Conservation (phyloP, 2,329 filamentous ascomycete species). For the Colletotrichum sp. region DNA sequence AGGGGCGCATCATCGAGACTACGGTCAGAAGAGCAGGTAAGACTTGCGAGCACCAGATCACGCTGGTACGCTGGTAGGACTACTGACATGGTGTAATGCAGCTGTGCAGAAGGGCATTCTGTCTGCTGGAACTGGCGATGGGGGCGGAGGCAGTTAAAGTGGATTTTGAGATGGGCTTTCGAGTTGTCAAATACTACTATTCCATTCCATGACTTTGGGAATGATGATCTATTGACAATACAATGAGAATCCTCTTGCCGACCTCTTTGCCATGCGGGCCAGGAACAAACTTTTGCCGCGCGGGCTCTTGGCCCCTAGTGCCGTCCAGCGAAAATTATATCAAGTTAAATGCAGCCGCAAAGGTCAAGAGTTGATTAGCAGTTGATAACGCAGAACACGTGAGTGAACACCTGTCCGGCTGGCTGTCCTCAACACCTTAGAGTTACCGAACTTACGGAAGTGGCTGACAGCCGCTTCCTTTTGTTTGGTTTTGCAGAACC, state of each 20-base stretch:
- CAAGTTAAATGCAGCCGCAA: not conserved
- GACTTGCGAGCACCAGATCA: not conserved
- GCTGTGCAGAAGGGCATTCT: not conserved
- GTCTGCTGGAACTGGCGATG: not conserved
- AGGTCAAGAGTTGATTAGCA: not conserved
- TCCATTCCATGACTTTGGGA: not conserved
- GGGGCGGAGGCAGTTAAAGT: not conserved
- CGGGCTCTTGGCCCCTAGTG: not conserved
- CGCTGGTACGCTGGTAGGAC: no score
- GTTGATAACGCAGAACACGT: not conserved
- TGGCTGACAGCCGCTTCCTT: not conserved
- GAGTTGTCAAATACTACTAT: not conserved
- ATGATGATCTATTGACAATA: not conserved
- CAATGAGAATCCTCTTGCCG: not conserved
- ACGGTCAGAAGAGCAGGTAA: constrained; percentile 11
- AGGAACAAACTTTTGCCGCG: not conserved
- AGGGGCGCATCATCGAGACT: constrained; percentile 16
- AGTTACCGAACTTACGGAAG: not conserved
- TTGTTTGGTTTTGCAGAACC: not conserved
- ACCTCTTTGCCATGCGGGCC: not conserved
- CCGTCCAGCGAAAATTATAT: not conserved
- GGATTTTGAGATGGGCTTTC: not conserved
- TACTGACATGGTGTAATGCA: not conserved
- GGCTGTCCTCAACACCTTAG: not conserved
- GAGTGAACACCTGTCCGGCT: not conserved